A percentile compares a stretch with the other conserved stretches of the same genome.
These are phyloP conservation scores for Aspergillus arachidicola DNA, from an alignment of 2,329 filamentous ascomycete genomes.

Conservation along the genomic window DNA sequence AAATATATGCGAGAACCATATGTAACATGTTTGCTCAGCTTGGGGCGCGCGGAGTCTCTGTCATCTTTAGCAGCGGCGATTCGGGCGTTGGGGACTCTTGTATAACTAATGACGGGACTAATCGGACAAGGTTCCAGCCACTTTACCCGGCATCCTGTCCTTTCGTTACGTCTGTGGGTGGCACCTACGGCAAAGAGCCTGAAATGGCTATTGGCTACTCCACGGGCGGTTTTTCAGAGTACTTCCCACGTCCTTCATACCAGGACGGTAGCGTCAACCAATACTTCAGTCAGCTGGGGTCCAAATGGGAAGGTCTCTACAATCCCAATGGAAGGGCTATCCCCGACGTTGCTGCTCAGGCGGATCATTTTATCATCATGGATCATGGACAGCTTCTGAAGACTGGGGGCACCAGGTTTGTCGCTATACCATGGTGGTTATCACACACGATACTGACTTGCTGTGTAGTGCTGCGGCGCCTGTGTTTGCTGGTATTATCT, in stretches of 20 bases:
- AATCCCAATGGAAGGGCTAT: constrained; percentile 59
- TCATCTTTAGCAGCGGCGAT: constrained; percentile 69
- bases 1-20: constrained; percentile 60
- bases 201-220: constrained; percentile 59
- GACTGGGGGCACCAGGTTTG: constrained; percentile 53
- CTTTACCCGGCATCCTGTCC: constrained; percentile 62
- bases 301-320: constrained; percentile 50
- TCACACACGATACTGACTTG: not conserved
- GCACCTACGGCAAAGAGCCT: constrained; percentile 55
- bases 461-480: constrained; percentile 59
- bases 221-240: constrained; percentile 52
- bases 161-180: constrained; percentile 65
- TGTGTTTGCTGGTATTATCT: constrained; percentile 63
- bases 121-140: constrained; percentile 55
- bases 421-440: not conserved
- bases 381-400: constrained; percentile 38
- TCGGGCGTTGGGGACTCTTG: constrained; percentile 60
- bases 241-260: constrained; percentile 52
- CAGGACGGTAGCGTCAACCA: constrained; percentile 48
- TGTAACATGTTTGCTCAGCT: constrained; percentile 67
- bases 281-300: constrained; percentile 48
- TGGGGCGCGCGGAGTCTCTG: constrained; percentile 65
- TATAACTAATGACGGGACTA: constrained; percentile 58
- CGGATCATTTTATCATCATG: constrained; percentile 43
- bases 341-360: constrained; percentile 65